Base-by-base conservation (phyloP, 2,329 filamentous ascomycete genomes). In the Annulohypoxylon truncatum region DNA sequence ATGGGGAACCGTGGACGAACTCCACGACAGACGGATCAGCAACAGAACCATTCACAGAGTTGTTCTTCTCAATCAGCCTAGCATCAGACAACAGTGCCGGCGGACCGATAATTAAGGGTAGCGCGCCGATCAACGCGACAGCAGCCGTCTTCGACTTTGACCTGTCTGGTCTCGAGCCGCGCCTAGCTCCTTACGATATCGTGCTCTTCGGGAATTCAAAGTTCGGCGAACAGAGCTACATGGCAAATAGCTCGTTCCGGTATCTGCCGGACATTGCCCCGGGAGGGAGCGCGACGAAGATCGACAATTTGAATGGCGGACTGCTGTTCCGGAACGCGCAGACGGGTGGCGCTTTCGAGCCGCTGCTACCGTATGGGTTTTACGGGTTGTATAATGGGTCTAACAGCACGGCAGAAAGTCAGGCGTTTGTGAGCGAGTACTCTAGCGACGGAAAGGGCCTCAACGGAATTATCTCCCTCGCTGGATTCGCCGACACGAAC, bases 291-390 rank as follows among this genome's bases (percentile, higher is more conserved):
- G 79, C 81, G 1, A 80, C 81, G 2, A 81, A 80, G 68, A 76
- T 85, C 12, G 83, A 85, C 68, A 78, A 83, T 62, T 68, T 83
- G 8, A 76, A 79, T 29, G 82, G 83, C 15, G 81, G 81, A 0
- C 68, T 85, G 13, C 74, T 79, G 13, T 80, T 79, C 68, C 77
- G 75, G 51, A 82, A 78, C 54, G 64, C 72, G 7, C 74, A 73
- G 5, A 80, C 81, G 0, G 73, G 60, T 7, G 70, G 75, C 40
- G 70, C 50, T 15, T 84, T 82, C 71, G 69, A 73, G 29, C 81
- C 82, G 0, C 71, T 83, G 48, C 68, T 85, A 26, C 79, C 82
- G 12, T 84, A 81, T 65, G 82, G 80, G 4, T 82, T 80, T 63
- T 83, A 81, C 66, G 77, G 81, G 1, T 72, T 77, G 0, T 82